These are phyloP conservation scores for Blastobotrys aristatus DNA, from an alignment of 1,139 yeast species.

Conservation along the genomic window DNA sequence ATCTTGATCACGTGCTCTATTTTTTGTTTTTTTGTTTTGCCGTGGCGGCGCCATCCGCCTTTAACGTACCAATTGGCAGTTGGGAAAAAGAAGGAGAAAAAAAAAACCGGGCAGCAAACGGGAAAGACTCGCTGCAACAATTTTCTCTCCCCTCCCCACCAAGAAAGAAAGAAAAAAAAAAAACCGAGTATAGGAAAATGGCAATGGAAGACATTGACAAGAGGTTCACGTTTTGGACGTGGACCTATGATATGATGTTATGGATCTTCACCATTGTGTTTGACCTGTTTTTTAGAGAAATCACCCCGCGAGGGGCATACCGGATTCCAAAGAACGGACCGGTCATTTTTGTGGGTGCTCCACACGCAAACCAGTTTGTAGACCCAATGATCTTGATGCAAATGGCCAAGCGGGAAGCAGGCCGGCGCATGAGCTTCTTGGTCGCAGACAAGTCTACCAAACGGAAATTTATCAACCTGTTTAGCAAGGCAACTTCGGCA, in stretches of 20 bases:
- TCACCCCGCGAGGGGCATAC: constrained; percentile 86
- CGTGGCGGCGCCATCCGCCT: too few relatives aligned
- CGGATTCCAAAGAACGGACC: constrained; percentile 81
- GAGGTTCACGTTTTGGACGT: constrained; percentile 12
- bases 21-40: too few relatives aligned
- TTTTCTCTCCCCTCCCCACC: too few relatives aligned
- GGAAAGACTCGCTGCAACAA: neutral
- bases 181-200: too few relatives aligned
- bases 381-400: constrained; percentile 85
- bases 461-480: constrained; percentile 61
- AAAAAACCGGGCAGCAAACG: neutral
- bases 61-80: too few relatives aligned
- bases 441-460: constrained; percentile 81
- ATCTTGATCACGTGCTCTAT: too few relatives aligned
- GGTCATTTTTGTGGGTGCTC: constrained; percentile 92
- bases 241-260: constrained; percentile 36
- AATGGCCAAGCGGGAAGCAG: constrained; percentile 66
- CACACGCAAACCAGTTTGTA: constrained; percentile 95
- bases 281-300: constrained; percentile 75
- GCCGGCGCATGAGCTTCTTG: constrained; percentile 74
- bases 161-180: too few relatives aligned
- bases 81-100: neutral
- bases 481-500: constrained; percentile 70
- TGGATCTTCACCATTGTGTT: constrained; percentile 40
- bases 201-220: constrained; percentile 14